Conservation (phyloP, 257 asterid genomes). For the Nemophila menziesii region DNA sequence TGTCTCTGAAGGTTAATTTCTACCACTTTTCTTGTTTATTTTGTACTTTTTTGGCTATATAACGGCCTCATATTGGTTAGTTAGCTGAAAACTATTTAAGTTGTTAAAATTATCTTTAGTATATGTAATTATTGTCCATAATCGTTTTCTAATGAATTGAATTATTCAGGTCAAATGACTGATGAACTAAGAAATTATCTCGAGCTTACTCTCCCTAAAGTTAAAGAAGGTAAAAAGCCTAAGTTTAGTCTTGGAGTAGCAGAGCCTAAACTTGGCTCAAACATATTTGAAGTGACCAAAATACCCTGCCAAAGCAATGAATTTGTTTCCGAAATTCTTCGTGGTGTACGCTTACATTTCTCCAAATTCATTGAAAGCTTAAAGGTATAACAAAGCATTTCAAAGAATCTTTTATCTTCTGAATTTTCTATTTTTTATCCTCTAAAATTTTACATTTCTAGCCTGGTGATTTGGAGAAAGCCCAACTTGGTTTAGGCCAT, state of each 20-base stretch:
- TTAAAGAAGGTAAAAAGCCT: constrained; percentile 82
- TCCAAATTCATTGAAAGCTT: constrained; percentile 49
- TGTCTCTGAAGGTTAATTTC: constrained; percentile 61
- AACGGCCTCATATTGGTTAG: too few species aligned
- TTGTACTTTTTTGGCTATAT: too few species aligned
- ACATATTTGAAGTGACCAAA: constrained; percentile 64
- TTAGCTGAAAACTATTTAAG: too few species aligned
- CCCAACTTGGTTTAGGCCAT: constrained; percentile 92
- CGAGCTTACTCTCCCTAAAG: constrained; percentile 73
- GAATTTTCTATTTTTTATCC: neutral
- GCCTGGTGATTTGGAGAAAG: constrained; percentile 88
- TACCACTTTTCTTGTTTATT: neutral
- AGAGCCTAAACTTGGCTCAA: constrained; percentile 89
- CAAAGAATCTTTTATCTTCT: neutral
- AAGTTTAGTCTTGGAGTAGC: constrained; percentile 73
- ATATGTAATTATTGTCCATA: neutral
- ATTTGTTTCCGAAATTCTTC: constrained; percentile 73
- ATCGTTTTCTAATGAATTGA: neutral
- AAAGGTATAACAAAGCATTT: constrained; percentile 34
- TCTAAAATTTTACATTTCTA: constrained; percentile 13
- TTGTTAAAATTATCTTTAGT: too few species aligned
- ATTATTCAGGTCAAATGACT: constrained; percentile 68
- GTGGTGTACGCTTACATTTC: constrained; percentile 80
- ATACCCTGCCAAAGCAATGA: constrained; percentile 85
- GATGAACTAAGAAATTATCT: constrained; percentile 67